Base-by-base conservation (phyloP, 768 basidiomycete species). In the Agaricus bisporus region DNA sequence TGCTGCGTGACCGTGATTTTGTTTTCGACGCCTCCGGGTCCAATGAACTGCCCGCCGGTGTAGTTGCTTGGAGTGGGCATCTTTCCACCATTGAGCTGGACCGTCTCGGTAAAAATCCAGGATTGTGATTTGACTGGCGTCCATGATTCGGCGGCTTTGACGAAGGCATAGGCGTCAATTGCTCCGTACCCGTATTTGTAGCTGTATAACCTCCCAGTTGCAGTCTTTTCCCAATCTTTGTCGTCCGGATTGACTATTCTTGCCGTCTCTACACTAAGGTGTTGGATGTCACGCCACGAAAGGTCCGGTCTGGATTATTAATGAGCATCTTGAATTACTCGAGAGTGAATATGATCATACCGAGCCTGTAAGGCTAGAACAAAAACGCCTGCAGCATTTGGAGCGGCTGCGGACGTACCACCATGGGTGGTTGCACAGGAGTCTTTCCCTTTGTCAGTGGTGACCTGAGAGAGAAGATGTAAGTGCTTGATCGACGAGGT, bases 171-270 rank as follows among this genome's bases (percentile, higher is more conserved):
- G 3, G 85, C 95, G 66, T 97, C 88, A 55, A 98, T 75, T 35
- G 80, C 82, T 20, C 97, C 97, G 63, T 85, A 99, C 2, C 97
- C 97, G 61, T 97, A 99, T 68, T 98, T 98, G 76, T 99, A 98
- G 62, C 77, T 80, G 61, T 76, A 81, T 42, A 66, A 66, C 18
- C 84, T 75, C 2, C 90, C 91, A 1, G 70, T 67, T 12, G 88
- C 81, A 0, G 86, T 98, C 49, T 64, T 72, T 64, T 95, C 90
- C 97, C 97, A 99, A 65, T 95, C 95, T 2, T 91, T 90, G 64
- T 98, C 95, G 2, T 88, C 84, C 2, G 81, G 76, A 64, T 95
- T 98, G 68, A 99, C 82, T 60, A 78, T 73, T 17, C 82, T 76
- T 2, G 89, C 88, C 1, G 82, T 87, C 55, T 78, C 77, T 29